Conservation (phyloP, 2,329 filamentous ascomycete genomes). For the Ceratocystis variospora region DNA sequence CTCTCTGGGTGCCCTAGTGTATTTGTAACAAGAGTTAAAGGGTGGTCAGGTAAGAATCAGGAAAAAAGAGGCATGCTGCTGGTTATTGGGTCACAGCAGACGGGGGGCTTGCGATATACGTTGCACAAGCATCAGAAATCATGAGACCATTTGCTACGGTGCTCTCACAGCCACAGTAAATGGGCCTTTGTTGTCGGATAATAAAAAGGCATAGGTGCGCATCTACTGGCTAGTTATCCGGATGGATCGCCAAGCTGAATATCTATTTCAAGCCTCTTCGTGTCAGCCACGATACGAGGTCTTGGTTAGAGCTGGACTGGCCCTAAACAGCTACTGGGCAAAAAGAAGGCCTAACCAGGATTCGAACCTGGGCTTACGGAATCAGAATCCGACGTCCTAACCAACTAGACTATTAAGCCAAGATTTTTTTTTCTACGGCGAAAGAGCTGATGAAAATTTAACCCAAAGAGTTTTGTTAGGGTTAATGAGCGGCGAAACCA, state of each 20-base stretch:
- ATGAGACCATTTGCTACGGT: not conserved
- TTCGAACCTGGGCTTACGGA: slow-evolving; percentile 19
- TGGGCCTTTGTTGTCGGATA: not conserved
- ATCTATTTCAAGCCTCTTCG: not conserved
- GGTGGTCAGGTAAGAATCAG: not conserved
- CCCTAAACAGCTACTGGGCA: not conserved
- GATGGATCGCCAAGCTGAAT: not conserved
- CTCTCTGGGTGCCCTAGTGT: not conserved
- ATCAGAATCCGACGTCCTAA: slow-evolving; percentile 19
- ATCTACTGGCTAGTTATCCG: not conserved
- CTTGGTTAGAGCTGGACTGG: not conserved
- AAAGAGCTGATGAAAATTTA: not conserved
- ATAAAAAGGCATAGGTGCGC: not conserved
- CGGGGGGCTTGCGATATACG: not conserved
- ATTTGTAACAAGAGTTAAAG: too few relatives aligned
- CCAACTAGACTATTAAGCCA: slow-evolving; percentile 18
- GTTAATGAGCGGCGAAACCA: not conserved
- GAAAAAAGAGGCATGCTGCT: slow-evolving; percentile 6
- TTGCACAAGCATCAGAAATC: not conserved
- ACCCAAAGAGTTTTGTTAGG: not conserved
- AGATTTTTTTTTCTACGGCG: not conserved
- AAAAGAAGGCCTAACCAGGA: slow-evolving; percentile 17
- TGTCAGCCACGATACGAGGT: not conserved
- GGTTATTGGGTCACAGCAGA: slow-evolving; percentile 2
- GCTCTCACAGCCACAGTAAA: not conserved